Percentiles rank a stretch among this genome's conserved stretches.
Conservation (phyloP, 2,329 filamentous ascomycete genomes). For the Xylariaceae sp. region DNA sequence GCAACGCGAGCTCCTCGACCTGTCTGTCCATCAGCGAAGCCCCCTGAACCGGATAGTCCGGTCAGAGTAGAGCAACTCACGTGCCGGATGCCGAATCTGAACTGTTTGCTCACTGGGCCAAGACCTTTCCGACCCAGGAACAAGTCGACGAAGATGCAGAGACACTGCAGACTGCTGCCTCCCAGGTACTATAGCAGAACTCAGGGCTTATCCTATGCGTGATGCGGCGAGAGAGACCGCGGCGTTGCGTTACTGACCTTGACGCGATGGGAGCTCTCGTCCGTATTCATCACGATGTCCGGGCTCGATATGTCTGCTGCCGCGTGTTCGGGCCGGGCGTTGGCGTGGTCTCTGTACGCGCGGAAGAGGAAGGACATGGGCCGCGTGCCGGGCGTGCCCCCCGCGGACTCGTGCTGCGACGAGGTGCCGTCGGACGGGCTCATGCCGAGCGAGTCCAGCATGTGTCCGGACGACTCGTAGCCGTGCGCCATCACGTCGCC, state of each 20-base stretch:
- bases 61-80: conserved; percentile 1
- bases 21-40: background rate
- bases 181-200: conserved; percentile 8
- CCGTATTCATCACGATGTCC: conserved; percentile 17
- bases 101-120: conserved; percentile 10
- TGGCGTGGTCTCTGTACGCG: background rate
- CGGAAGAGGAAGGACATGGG: conserved; percentile 1
- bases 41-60: background rate
- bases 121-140: conserved; percentile 13
- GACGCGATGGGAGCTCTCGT: conserved; percentile 12
- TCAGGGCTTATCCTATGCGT: background rate
- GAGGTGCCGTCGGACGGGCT: conserved; percentile 2
- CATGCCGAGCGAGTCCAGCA: background rate
- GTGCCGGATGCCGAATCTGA: conserved; percentile 16
- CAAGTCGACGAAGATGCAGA: conserved; percentile 18
- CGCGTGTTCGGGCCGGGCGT: background rate
- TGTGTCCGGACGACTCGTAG: conserved; percentile 2
- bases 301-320: conserved; percentile 4
- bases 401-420: background rate
- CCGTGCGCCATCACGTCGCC: conserved; percentile 2
- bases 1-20: background rate
- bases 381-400: background rate
- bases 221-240: background rate
- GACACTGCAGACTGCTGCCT: conserved; percentile 10
- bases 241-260: conserved; percentile 7